Evolutionary conservation across 2,329 filamentous ascomycete species (phyloP).

Genomic region (Botrytis sinoallii): DNA sequence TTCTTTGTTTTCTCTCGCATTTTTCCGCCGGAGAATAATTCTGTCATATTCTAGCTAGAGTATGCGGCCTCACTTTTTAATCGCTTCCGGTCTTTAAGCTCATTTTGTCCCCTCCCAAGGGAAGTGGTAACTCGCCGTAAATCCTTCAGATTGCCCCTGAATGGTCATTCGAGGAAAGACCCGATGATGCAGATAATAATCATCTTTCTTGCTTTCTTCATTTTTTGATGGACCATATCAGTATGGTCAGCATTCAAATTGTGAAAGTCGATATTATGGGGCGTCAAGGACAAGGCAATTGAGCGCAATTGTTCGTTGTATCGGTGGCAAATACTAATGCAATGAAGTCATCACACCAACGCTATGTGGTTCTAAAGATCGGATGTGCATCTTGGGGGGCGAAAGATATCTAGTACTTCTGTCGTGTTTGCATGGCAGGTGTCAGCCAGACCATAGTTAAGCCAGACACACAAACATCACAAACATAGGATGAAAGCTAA

Average conservation of each 20-base stretch:
- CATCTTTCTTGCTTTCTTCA: constrained; percentile 7
- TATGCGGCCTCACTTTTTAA: constrained; percentile 16
- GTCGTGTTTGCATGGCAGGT: constrained; percentile 15
- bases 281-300: constrained; percentile 2
- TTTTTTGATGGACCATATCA: not conserved
- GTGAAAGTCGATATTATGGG: constrained; percentile 7
- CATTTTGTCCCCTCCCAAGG: not conserved
- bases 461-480: constrained; percentile 9
- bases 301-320: not conserved
- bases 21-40: constrained; percentile 17
- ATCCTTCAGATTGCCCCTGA: constrained; percentile 12
- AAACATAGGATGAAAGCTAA: constrained; percentile 9
- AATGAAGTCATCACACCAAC: constrained; percentile 15
- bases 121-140: constrained; percentile 7
- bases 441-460: constrained; percentile 9
- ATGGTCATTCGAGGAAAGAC: constrained; percentile 14
- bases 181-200: constrained; percentile 11
- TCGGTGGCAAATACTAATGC: constrained; percentile 13
- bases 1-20: constrained; percentile 24
- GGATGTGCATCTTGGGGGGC: constrained; percentile 14
- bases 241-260: constrained; percentile 13
- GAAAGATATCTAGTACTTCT: constrained; percentile 4
- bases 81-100: constrained; percentile 5
- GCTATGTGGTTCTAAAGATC: constrained; percentile 17
- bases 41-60: constrained; percentile 16